Conservation (phyloP, 768 basidiomycete genomes). For the Termitomyces bulborhizus region DNA sequence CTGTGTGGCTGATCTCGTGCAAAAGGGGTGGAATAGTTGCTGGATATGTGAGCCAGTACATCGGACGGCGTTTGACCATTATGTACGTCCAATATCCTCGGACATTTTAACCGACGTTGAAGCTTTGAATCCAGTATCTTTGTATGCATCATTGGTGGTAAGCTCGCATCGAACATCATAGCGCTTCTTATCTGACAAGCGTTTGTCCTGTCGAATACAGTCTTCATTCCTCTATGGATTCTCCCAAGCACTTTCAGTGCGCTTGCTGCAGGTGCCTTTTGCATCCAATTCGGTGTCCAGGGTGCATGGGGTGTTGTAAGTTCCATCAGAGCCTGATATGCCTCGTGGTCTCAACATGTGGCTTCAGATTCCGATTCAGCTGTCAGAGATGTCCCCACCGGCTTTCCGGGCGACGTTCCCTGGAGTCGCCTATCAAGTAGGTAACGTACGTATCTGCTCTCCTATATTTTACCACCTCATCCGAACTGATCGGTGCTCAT, state of each 20-base stretch:
- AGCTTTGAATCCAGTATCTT: constrained; percentile 33
- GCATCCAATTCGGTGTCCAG: constrained; percentile 82
- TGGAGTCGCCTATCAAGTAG: constrained; percentile 79
- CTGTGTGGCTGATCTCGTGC: neutral
- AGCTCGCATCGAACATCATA: neutral
- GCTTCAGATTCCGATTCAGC: constrained; percentile 63
- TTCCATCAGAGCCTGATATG: constrained; percentile 29
- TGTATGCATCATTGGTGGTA: constrained; percentile 48
- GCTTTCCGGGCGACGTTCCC: constrained; percentile 88
- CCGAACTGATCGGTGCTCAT: neutral
- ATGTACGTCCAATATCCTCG: constrained; percentile 9
- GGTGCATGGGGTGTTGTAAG: constrained; percentile 86
- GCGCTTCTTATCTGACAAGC: neutral
- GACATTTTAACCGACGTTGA: neutral
- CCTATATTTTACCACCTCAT: constrained; percentile 1
- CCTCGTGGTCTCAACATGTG: constrained; percentile 13
- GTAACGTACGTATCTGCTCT: constrained; percentile 44
- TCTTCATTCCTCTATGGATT: constrained; percentile 78
- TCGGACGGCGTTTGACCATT: constrained; percentile 19
- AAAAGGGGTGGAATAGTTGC: constrained; percentile 15
- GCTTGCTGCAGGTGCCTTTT: constrained; percentile 83
- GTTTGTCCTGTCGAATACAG: constrained; percentile 13
- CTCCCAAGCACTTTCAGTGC: constrained; percentile 61
- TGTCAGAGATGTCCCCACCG: constrained; percentile 80
- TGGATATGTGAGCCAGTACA: constrained; percentile 16